Evolutionary conservation across 2,329 filamentous ascomycete genomes (phyloP).

Genomic region (Phaeophleospora eucalypticola): DNA sequence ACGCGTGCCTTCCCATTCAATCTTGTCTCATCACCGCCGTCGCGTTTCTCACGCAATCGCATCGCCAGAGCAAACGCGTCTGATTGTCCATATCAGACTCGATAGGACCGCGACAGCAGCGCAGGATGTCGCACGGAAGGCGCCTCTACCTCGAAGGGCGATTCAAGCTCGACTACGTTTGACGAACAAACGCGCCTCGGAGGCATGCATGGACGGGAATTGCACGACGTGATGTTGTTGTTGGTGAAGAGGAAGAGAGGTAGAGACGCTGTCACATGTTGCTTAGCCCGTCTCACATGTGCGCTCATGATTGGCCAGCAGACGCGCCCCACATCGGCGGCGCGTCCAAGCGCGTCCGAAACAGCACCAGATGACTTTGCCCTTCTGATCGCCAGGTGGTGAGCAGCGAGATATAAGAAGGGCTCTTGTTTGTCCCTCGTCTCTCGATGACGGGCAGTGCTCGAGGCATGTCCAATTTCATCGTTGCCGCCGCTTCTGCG

Average conservation of each 20-base stretch:
- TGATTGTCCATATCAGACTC: background rate
- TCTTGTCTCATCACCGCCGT: background rate
- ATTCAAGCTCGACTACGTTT: too few species aligned
- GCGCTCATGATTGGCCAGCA: background rate
- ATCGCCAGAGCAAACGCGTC: background rate
- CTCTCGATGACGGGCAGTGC: background rate
- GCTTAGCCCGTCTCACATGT: background rate
- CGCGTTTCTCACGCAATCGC: background rate
- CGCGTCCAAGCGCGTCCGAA: background rate
- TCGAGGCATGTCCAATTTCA: constrained; percentile 45
- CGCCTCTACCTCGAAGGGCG: too few species aligned
- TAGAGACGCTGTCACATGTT: background rate
- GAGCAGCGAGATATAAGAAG: background rate
- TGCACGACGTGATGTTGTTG: too few species aligned
- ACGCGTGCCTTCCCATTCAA: background rate
- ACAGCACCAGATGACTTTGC: background rate
- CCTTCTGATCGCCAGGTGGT: background rate
- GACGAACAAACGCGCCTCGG: too few species aligned
- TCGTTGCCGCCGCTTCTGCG: constrained; percentile 47
- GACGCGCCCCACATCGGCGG: background rate
- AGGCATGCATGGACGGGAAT: too few species aligned
- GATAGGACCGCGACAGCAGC: background rate
- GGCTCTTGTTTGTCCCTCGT: background rate
- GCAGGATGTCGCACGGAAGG: too few species aligned
- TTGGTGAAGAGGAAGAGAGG: background rate